Base-by-base conservation (phyloP, 2,329 filamentous ascomycete species). In the Monilinia fructicola region DNA sequence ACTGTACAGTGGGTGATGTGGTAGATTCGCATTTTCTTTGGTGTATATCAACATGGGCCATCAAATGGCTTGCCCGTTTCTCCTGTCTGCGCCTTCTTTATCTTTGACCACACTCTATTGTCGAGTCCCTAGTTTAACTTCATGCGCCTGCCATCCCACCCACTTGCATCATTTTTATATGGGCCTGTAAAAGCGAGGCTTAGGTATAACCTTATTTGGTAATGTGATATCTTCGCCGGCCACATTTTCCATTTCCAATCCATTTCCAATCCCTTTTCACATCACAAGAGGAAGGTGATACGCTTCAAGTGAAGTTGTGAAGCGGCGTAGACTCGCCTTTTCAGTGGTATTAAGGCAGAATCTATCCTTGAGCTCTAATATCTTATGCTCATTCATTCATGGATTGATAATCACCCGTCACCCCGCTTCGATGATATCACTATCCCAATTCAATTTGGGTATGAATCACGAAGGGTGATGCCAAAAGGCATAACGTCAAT, bases 31-130 rank as follows among this genome's bases (percentile, higher is more conserved):
- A 31, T 16, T 54, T 31, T 35, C 14, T 18, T n/a, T 52, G 48
- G 48, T 52, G n/a, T 16, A 14, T 26, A 6, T 52, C 42, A 35
- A 16, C n/a, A 18, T 46, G 40, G 10, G 55, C 42, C 26, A 46
- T 11, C 9, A 6, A 16, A 59, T 46, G 55, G 40, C 55, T 59
- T 59, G 21, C 42, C 40, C 56, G 42, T 23, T 59, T 59, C 18
- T 46, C 42, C 26, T 35, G 42, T 35, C 58, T 60, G 58, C 28
- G 58, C 58, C 58, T 26, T 28, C 28, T 60, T 3, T 38, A 56
- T 56, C 54, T 56, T 42, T 44, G 54, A 58, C 4, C 54, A 58
- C 38, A 1, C 12, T 6, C 23, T 35, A 14, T 23, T n/a, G 18
- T 50, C 58, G 44, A 60, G 58, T 60, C 28, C 23, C 14, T 12